Evolutionary conservation across 2,329 filamentous ascomycete species (phyloP), one percentile per base, ranked within the genome.

Genomic region (Fusarium incarnatum): DNA sequence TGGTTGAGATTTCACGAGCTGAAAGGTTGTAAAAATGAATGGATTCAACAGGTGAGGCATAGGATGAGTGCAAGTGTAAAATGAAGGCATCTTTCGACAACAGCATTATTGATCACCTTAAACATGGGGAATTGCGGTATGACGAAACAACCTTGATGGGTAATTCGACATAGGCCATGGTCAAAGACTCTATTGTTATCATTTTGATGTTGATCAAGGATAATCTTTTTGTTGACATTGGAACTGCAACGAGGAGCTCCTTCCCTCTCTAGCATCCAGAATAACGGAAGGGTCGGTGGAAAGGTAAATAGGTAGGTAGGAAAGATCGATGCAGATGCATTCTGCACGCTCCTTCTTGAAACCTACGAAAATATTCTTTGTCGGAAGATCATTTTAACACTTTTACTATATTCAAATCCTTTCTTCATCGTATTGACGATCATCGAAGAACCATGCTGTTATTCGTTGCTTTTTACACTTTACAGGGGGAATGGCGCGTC

Each of bases 141-240:
- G 32, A 22, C 23, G 15, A 28, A 55, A 41, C 37, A 46, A 67
- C 63, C 63, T 37, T 66, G 63, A 66, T 67, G 30, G 55, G 15
- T 13, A 42, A 20, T 50, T 28, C 4, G 27, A 13, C 3, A 23
- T 28, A 45, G 8, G 6, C 28, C 16, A 30, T 12, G 18, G 20
- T 28, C 20, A 22, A 13, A n/a, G 7, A 8, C 8, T 11, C 18
- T 28, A 12, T 44, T 11, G 18, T 13, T 3, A n/a, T 27, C 13
- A 8, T 47, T 47, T 34, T 12, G 34, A 18, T 32, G 8, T 30
- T 13, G 5, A 44, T 12, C 22, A 20, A 49, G 6, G 28, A 34
- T n/a, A 18, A 4, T 32, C 23, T 37, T 25, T 8, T 12, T 25
- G 25, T n/a, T 10, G 11, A 20, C 23, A 15, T 20, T 41, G 32